Percentiles rank a stretch among this genome's conserved stretches.
Conservation (phyloP, 208 protist species). For the Tritrichomonas musculus region DNA sequence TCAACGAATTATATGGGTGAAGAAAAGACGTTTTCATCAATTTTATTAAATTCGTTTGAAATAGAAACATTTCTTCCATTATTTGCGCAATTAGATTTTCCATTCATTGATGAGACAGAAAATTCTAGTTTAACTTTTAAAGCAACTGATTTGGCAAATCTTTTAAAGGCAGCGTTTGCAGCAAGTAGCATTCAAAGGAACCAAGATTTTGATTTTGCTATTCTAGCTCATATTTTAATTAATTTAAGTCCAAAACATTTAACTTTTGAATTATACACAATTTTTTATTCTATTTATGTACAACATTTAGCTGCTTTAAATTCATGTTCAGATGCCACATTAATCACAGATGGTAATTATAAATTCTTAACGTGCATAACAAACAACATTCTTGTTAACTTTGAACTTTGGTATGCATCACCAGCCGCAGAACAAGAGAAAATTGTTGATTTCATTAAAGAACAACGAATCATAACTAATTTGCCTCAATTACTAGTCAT, state of each 20-base stretch:
- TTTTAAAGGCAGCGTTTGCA: background rate
- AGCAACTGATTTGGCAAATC: background rate
- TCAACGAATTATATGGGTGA: too few relatives aligned
- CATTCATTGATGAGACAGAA: background rate
- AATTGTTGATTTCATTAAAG: background rate
- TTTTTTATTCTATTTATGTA: background rate
- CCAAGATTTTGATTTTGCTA: background rate
- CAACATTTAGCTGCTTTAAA: background rate
- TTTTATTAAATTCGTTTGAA: background rate
- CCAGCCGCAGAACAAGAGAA: background rate
- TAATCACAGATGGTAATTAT: too few relatives aligned
- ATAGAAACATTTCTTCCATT: background rate
- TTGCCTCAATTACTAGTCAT: background rate
- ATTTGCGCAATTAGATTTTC: conserved; percentile 11
- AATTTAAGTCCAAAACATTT: background rate
- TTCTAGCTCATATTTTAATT: background rate
- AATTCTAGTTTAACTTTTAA: background rate
- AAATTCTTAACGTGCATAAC: too few relatives aligned
- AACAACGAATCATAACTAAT: background rate
- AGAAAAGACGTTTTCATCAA: too few relatives aligned
- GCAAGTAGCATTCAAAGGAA: background rate
- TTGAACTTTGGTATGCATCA: background rate
- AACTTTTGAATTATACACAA: background rate
- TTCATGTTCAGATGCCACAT: too few relatives aligned
- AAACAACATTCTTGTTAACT: background rate